Percentiles rank a stretch among this genome's conserved stretches.
Evolutionary conservation across 495 filamentous ascomycete species (phyloP).

Genomic region (Wilcoxina mikolae): DNA sequence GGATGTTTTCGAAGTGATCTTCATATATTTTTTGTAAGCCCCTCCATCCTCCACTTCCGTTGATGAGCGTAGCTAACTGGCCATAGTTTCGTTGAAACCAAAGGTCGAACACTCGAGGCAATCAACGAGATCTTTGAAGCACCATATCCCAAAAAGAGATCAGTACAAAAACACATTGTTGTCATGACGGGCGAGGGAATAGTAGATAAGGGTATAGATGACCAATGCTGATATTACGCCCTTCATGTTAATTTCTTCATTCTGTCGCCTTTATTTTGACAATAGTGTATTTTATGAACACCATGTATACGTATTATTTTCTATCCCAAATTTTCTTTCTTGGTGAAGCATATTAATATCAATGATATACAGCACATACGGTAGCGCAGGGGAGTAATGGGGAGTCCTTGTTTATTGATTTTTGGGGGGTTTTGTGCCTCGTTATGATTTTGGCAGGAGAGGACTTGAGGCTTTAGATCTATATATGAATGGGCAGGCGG

Average conservation of each 20-base stretch:
- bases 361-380: no score
- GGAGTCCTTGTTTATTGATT: no score
- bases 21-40: slow-evolving; percentile 28
- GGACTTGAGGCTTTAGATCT: no score
- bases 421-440: no score
- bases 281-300: no score
- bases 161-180: slow-evolving; percentile 18
- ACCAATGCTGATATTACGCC: slow-evolving; percentile 13
- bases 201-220: slow-evolving; percentile 26
- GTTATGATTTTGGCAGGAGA: no score
- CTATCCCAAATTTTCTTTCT: no score
- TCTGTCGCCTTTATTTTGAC: no score
- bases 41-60: neutral
- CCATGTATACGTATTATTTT: no score
- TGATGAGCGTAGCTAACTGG: neutral
- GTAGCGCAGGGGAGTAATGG: no score
- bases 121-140: slow-evolving; percentile 32
- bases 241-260: slow-evolving; percentile 1
- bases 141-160: slow-evolving; percentile 22
- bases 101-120: slow-evolving; percentile 38
- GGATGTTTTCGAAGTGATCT: slow-evolving; percentile 26
- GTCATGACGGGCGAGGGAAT: slow-evolving; percentile 24
- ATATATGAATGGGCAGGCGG: no score
- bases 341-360: no score
- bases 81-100: slow-evolving; percentile 40